A percentile compares a stretch with the other conserved stretches of the same genome.
Conservation (phyloP, 2,329 filamentous ascomycete genomes). For the Pseudonectria buxi region DNA sequence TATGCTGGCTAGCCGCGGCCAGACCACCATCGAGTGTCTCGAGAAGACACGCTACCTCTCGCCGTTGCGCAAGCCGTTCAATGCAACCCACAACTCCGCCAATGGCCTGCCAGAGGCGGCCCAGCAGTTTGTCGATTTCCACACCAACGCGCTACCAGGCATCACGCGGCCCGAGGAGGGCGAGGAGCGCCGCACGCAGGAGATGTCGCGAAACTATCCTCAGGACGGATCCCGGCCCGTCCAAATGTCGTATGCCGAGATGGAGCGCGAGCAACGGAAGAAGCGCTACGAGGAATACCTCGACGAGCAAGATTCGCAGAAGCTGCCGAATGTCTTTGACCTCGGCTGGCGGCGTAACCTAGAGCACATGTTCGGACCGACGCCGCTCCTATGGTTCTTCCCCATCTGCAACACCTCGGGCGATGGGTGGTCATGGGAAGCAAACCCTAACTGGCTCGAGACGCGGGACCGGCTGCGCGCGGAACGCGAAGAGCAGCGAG, state of each 20-base stretch:
- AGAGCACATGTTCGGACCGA: slow-evolving; percentile 71
- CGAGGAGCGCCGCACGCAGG: slow-evolving; percentile 44
- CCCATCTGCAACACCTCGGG: slow-evolving; percentile 81
- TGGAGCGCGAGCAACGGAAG: slow-evolving; percentile 48
- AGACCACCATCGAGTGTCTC: slow-evolving; percentile 93
- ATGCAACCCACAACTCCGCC: slow-evolving; percentile 50
- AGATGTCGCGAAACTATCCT: slow-evolving; percentile 18
- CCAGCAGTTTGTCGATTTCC: slow-evolving; percentile 72
- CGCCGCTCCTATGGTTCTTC: slow-evolving; percentile 65
- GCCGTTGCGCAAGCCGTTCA: slow-evolving; percentile 64
- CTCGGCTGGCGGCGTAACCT: slow-evolving; percentile 78
- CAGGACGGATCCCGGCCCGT: slow-evolving; percentile 31
- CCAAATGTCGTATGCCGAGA: slow-evolving; percentile 47
- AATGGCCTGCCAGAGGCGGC: slow-evolving; percentile 46
- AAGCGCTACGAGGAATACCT: slow-evolving; percentile 65
- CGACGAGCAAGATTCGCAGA: slow-evolving; percentile 80
- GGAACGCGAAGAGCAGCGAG: slow-evolving; percentile 53
- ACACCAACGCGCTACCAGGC: slow-evolving; percentile 74
- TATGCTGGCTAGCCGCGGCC: slow-evolving; percentile 66
- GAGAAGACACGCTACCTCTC: slow-evolving; percentile 94
- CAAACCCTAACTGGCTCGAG: slow-evolving; percentile 70
- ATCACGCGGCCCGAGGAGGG: slow-evolving; percentile 78
- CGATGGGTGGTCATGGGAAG: slow-evolving; percentile 92
- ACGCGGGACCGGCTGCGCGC: slow-evolving; percentile 56
- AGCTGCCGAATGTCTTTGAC: slow-evolving; percentile 89